Evolutionary conservation across 2,329 filamentous ascomycete species (phyloP).

Genomic region (Fusarium sp.): DNA sequence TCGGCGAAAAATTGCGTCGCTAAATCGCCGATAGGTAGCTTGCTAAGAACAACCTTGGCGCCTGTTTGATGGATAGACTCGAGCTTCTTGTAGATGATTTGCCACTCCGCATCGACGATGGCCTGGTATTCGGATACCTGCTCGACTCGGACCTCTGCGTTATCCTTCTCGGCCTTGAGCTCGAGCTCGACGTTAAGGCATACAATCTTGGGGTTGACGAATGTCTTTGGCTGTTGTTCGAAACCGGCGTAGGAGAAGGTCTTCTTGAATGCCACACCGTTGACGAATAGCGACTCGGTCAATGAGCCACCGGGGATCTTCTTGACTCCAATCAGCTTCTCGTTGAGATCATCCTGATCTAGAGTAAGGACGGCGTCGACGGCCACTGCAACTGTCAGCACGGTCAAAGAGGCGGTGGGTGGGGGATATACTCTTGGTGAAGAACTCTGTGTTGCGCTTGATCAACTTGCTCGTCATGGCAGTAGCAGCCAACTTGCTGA

Average conservation of each 20-base stretch:
- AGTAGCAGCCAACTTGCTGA: conserved; percentile 89
- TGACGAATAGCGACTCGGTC: conserved; percentile 95
- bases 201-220: conserved; percentile 94
- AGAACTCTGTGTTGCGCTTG: conserved; percentile 95
- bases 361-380: conserved; percentile 95
- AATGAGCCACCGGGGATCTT: conserved; percentile 97
- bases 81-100: conserved; percentile 99
- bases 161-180: conserved; percentile 99
- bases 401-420: not conserved
- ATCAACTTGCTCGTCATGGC: conserved; percentile 99
- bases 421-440: conserved; percentile 85
- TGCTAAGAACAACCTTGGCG: conserved; percentile 96
- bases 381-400: conserved; percentile 77
- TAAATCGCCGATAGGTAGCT: conserved; percentile 95
- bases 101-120: conserved; percentile 99
- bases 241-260: conserved; percentile 99
- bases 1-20: conserved; percentile 99
- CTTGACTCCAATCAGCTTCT: conserved; percentile 98
- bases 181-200: conserved; percentile 98
- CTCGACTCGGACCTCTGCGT: conserved; percentile 97
- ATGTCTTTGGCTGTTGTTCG: conserved; percentile 97
- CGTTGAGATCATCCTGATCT: conserved; percentile 96
- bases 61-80: conserved; percentile 94
- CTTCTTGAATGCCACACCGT: conserved; percentile 99
- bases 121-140: conserved; percentile 99